Evolutionary conservation across 768 basidiomycete genomes (phyloP), one percentile per base, ranked within the genome.

Genomic region (Hydnomerulius pinastri): DNA sequence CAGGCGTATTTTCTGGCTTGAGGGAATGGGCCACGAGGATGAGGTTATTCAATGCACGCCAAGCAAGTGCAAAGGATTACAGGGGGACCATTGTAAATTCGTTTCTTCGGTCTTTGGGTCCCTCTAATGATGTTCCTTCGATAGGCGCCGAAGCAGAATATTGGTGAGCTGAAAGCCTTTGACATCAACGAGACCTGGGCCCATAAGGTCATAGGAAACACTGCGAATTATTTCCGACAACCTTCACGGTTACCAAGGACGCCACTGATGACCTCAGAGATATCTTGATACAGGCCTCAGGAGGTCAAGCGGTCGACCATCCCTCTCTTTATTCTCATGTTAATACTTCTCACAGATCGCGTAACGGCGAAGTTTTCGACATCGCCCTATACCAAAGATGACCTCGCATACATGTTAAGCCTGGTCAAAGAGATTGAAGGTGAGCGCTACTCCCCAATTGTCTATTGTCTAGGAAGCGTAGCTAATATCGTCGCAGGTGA

Each of bases 351-450:
- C 43, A 24, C 51, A 67, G 66, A 67, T 44, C 60, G 67, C 30
- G 32, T 69, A 11, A 46, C 65, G 27, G 63, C 61, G 0, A 67
- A 67, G n/a, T 67, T 69, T 43, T 69, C 66, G 38, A 67, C 66
- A 6, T 67, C 66, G 12, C 66, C 67, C 11, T 67, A 63, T 15
- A 38, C 33, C 43, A 62, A 53, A 49, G 10, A 56, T 5, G 55
- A 55, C 25, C 43, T 67, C 9, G 53, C 30, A 30, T 61, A 56
- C n/a, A 69, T 67, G 66, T 20, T 67, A 13, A 51, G 57, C 4
- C 7, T 69, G 29, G 55, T 67, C 30, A 69, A 61, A 28, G 65
- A 69, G 18, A 56, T 69, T 5, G 55, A 65, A 43, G 50, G 67
- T 63, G 15, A 24, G 46, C 5, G 18, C 20, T 24, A 21, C 18